Percentiles rank a stretch among this genome's conserved stretches.
phyloP scores from a whole-genome alignment of 208 protist genomes.

The Vickermania ingenoplastis region DNA sequence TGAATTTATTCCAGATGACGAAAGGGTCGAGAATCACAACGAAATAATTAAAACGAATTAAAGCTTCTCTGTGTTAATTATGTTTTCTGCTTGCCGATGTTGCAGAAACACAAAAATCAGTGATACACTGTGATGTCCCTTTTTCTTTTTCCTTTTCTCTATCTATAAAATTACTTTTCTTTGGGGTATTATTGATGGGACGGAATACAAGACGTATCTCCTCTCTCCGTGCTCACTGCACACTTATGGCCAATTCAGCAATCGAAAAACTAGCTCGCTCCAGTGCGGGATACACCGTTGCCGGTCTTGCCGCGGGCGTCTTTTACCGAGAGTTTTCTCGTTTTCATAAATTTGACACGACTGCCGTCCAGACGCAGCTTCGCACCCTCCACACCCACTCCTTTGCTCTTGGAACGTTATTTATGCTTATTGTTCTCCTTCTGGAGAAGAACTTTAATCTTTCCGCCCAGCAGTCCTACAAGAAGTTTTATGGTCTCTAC shows the following conservation, averaged over 20 bases:
- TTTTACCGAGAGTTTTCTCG: slow-evolving; percentile 51
- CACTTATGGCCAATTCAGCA: too few species aligned
- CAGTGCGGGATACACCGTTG: slow-evolving; percentile 36
- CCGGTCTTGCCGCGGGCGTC: slow-evolving; percentile 28
- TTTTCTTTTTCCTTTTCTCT: slow-evolving; percentile 2
- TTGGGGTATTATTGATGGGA: too few species aligned
- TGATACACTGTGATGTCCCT: not conserved
- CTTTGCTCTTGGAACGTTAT: slow-evolving; percentile 50
- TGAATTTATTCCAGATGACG: too few species aligned
- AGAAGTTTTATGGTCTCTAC: slow-evolving; percentile 57
- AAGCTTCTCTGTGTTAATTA: too few species aligned
- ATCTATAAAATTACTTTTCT: slow-evolving; percentile 10
- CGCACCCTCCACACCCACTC: slow-evolving; percentile 54
- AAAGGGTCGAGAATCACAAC: too few species aligned
- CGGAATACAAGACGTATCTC: too few species aligned
- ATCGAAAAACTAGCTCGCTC: slow-evolving; percentile 39
- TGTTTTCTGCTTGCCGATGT: too few species aligned
- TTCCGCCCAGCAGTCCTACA: slow-evolving; percentile 33
- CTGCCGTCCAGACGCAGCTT: slow-evolving; percentile 31
- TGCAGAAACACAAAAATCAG: too few species aligned
- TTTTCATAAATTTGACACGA: slow-evolving; percentile 15
- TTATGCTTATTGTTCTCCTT: slow-evolving; percentile 39
- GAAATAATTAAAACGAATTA: too few species aligned
- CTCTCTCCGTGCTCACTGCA: too few species aligned
- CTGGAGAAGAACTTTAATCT: slow-evolving; percentile 47